Conservation (phyloP, 345 rosid genomes). For the Acer campestre region DNA sequence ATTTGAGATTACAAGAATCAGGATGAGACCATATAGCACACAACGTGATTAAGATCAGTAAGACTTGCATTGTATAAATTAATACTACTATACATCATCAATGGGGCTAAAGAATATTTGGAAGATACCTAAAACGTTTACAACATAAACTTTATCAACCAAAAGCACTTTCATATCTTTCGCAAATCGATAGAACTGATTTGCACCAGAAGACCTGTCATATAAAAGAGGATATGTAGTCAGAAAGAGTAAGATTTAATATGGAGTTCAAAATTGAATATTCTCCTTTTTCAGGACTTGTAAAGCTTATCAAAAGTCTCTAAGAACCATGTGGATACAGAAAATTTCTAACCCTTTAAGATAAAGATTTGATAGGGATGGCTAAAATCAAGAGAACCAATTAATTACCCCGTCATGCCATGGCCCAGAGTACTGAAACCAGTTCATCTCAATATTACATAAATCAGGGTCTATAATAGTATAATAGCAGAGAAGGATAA, state of each 20-base stretch:
- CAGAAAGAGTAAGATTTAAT: not conserved
- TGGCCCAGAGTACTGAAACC: not conserved
- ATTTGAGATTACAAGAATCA: not conserved
- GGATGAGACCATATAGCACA: not conserved
- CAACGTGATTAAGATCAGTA: not conserved
- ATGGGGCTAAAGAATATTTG: not conserved
- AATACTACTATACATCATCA: not conserved
- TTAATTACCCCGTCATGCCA: not conserved
- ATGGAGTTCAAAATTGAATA: not conserved
- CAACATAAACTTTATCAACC: slow-evolving; percentile 65
- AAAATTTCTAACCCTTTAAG: not conserved
- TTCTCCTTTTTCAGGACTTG: not conserved
- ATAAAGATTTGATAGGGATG: not conserved
- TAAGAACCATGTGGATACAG: not conserved
- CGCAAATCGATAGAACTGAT: slow-evolving; percentile 53
- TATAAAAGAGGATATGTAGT: slow-evolving; percentile 2
- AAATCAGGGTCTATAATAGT: not conserved
- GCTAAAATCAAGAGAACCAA: not conserved
- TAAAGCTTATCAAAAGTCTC: not conserved
- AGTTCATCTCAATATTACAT: not conserved
- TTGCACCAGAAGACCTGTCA: slow-evolving; percentile 46
- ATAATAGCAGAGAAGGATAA: not conserved
- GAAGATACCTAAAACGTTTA: slow-evolving; percentile 79
- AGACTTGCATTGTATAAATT: not conserved
- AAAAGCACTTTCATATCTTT: slow-evolving; percentile 79